Evolutionary conservation across 2,329 filamentous ascomycete species (phyloP).

Genomic region (Xylariaceae sp.): DNA sequence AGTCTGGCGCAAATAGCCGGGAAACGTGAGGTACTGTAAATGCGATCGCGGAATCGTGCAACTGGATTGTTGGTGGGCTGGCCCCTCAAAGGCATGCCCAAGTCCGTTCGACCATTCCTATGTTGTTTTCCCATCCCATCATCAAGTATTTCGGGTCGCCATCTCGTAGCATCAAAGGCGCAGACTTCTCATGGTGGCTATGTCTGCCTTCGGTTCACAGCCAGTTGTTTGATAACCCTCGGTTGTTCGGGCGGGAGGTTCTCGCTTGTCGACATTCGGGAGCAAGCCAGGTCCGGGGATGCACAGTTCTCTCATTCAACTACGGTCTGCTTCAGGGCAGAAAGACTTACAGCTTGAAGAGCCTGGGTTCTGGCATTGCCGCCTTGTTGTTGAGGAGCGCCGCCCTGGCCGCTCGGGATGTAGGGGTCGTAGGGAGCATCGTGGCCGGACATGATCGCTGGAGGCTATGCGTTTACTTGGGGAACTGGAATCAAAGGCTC

Average conservation of each 20-base stretch:
- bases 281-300: slow-evolving; percentile 20
- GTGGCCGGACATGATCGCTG: slow-evolving; percentile 45
- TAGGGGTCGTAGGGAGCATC: slow-evolving; percentile 79
- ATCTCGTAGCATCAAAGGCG: no score
- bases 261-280: slow-evolving; percentile 7
- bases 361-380: slow-evolving; percentile 54
- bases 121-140: slow-evolving; percentile 6
- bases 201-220: neutral
- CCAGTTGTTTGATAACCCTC: neutral
- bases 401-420: slow-evolving; percentile 64
- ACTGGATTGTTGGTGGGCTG: no score
- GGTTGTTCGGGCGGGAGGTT: neutral
- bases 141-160: neutral
- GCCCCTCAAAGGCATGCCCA: no score
- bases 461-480: slow-evolving; percentile 5
- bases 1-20: no score
- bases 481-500: slow-evolving; percentile 1
- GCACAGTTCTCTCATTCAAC: no score
- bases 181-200: no score
- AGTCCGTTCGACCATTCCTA: no score
- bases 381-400: slow-evolving; percentile 38
- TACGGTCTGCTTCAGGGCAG: no score
- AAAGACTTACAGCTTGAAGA: slow-evolving; percentile 74
- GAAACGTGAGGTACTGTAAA: no score
- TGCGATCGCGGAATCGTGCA: no score